Conservation (phyloP, 768 basidiomycete species). For the Hydnum rufescens region DNA sequence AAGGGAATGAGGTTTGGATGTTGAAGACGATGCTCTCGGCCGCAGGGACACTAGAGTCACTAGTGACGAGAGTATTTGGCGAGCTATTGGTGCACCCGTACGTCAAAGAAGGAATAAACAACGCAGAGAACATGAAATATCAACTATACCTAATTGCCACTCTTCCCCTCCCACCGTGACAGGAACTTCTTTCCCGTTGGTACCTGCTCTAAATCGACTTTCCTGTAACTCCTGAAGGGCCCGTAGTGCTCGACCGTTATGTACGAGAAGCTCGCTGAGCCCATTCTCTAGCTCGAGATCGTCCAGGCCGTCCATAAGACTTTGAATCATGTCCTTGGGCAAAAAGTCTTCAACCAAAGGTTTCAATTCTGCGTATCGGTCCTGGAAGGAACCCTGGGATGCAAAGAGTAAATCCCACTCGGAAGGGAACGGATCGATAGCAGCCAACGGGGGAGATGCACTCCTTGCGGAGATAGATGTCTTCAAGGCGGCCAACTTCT, state of each 20-base stretch:
- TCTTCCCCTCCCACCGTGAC: constrained; percentile 52
- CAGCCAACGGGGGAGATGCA: constrained; percentile 21
- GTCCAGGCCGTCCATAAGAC: constrained; percentile 40
- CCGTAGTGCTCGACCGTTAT: constrained; percentile 41
- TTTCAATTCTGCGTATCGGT: background rate
- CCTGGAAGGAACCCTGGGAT: background rate
- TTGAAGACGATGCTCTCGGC: constrained; percentile 32
- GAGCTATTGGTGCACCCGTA: constrained; percentile 33
- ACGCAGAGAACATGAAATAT: background rate
- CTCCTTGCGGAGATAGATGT: background rate
- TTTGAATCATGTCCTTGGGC: constrained; percentile 26
- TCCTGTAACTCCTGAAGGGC: constrained; percentile 48
- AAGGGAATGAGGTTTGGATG: constrained; percentile 24
- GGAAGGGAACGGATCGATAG: constrained; percentile 15
- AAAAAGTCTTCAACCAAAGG: background rate
- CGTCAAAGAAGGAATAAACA: background rate
- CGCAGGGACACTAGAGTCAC: constrained; percentile 47
- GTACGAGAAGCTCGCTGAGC: constrained; percentile 44
- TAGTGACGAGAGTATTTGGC: constrained; percentile 42
- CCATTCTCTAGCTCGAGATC: constrained; percentile 47
- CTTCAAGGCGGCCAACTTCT: background rate
- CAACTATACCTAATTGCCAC: constrained; percentile 53
- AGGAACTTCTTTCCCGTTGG: background rate
- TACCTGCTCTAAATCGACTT: constrained; percentile 27
- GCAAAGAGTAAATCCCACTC: background rate